Evolutionary conservation across 179 eudicot genomes (phyloP).

Genomic region (Beta corolliflora): DNA sequence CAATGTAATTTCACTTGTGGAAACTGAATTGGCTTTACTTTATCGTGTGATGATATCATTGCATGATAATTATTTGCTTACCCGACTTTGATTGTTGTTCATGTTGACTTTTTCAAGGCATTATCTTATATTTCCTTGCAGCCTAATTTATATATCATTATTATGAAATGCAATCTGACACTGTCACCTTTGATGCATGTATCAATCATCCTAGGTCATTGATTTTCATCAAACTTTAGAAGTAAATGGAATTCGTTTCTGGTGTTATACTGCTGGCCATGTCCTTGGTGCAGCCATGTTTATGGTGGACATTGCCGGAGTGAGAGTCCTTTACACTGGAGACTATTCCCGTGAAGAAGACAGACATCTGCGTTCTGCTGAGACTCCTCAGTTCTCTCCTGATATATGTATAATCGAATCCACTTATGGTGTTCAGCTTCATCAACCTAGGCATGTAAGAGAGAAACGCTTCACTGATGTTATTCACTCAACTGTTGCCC

Average conservation of each 20-base stretch:
- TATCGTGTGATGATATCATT: too few species aligned
- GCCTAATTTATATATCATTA: neutral
- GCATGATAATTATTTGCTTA: neutral
- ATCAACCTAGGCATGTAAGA: constrained; percentile 76
- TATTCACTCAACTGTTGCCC: constrained; percentile 69
- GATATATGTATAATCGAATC: constrained; percentile 94
- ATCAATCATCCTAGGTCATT: constrained; percentile 59
- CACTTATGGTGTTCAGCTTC: constrained; percentile 89
- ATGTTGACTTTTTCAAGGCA: neutral
- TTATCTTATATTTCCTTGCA: neutral
- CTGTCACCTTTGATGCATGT: neutral
- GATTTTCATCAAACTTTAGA: constrained; percentile 96
- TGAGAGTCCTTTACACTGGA: constrained; percentile 91
- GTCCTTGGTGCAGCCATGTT: constrained; percentile 99
- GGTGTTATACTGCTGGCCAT: constrained; percentile 99
- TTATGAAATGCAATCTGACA: constrained; percentile 7
- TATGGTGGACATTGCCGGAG: constrained; percentile 98
- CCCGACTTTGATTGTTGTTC: neutral
- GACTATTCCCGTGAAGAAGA: constrained; percentile 99
- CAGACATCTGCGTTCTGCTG: constrained; percentile 96
- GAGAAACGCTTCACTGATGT: constrained; percentile 93
- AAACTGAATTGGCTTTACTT: neutral
- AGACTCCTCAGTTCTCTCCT: constrained; percentile 85
- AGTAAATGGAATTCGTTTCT: constrained; percentile 94
- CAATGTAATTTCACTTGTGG: neutral